Conservation (phyloP, 1,284 basidiomycete genomes). For the Tetrapyrgos nigripes region DNA sequence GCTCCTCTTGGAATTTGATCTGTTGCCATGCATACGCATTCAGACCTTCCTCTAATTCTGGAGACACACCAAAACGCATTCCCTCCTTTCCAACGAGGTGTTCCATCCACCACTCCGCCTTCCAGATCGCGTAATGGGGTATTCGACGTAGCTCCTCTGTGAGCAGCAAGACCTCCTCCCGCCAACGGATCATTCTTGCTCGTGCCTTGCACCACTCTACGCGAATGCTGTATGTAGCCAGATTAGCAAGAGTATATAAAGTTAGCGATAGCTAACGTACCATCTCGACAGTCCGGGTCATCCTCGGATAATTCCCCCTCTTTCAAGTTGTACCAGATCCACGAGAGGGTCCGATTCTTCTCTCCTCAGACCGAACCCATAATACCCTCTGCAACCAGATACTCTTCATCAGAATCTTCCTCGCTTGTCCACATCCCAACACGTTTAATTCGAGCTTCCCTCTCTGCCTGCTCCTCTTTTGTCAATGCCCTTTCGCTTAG, state of each 20-base stretch:
- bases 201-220: slow-evolving; percentile 16
- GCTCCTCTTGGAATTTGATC: neutral
- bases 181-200: slow-evolving; percentile 6
- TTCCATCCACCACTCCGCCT: neutral
- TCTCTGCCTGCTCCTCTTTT: slow-evolving; percentile 8
- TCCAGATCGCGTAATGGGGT: neutral
- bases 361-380: neutral
- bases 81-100: neutral
- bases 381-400: neutral
- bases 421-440: neutral
- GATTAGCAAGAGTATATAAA: neutral
- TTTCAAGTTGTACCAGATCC: neutral
- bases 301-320: neutral
- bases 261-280: neutral
- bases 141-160: slow-evolving; percentile 12
- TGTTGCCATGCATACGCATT: neutral
- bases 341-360: neutral
- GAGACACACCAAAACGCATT: neutral
- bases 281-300: neutral
- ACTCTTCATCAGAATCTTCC: neutral
- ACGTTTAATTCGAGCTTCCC: neutral
- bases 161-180: slow-evolving; percentile 7
- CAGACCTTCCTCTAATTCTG: neutral
- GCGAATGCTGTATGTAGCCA: neutral
- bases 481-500: slow-evolving; percentile 14